Evolutionary conservation across 768 basidiomycete species (phyloP).

Genomic region (Amyloporia xantha): DNA sequence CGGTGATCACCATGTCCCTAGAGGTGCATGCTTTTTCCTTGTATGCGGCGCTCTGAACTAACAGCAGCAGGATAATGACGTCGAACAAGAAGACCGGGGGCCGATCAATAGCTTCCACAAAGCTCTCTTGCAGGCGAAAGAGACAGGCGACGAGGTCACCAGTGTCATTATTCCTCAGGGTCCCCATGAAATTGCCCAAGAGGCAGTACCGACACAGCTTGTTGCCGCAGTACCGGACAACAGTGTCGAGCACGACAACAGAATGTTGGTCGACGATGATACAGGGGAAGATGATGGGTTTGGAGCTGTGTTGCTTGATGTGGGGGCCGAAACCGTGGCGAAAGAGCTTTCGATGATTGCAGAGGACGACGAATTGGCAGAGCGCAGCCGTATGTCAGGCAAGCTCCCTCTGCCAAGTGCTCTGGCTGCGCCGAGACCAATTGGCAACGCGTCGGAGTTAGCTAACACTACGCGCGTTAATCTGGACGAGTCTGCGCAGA

Average conservation of each 20-base stretch:
- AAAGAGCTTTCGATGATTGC: slow-evolving; percentile 62
- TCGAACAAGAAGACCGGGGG: slow-evolving; percentile 32
- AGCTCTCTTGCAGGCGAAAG: slow-evolving; percentile 27
- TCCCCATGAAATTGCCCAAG: neutral
- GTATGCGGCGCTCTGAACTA: neutral
- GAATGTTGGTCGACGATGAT: too few species aligned
- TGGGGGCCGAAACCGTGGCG: neutral
- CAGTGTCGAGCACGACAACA: neutral
- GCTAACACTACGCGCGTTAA: neutral
- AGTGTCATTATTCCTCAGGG: neutral
- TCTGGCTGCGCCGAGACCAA: neutral
- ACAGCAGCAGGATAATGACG: slow-evolving; percentile 26
- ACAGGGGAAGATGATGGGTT: neutral
- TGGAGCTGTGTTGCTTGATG: neutral
- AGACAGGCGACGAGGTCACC: neutral
- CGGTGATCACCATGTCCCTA: slow-evolving; percentile 32
- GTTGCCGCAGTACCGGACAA: neutral
- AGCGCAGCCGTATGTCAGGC: slow-evolving; percentile 25
- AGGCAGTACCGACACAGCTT: neutral
- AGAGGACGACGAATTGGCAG: slow-evolving; percentile 60
- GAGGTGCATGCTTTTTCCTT: slow-evolving; percentile 32
- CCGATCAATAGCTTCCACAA: slow-evolving; percentile 44
- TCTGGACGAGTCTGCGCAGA: neutral
- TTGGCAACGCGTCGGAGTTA: too few species aligned
- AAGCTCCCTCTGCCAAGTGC: neutral